Evolutionary conservation across 306 rosid species (phyloP).

Genomic region (Cucurbita maxima): DNA sequence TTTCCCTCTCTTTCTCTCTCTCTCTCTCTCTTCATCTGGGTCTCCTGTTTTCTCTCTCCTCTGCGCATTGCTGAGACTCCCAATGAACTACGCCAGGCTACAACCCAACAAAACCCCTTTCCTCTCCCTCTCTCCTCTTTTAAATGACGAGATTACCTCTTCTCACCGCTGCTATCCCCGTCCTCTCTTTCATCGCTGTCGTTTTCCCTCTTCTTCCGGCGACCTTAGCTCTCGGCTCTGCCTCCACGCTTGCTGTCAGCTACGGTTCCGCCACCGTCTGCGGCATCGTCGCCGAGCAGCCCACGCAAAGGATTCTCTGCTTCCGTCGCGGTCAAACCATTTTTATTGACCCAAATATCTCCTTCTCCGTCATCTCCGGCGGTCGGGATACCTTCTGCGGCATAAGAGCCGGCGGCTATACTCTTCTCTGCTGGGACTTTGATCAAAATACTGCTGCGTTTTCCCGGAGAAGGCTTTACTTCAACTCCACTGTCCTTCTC

Average conservation of each 20-base stretch:
- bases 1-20: neutral
- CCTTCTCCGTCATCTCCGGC: conserved; percentile 51
- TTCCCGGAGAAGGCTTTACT: conserved; percentile 27
- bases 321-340: conserved; percentile 27
- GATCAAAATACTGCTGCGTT: conserved; percentile 9
- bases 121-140: conserved; percentile 16
- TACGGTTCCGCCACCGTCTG: conserved; percentile 46
- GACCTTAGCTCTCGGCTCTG: conserved; percentile 52
- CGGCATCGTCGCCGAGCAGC: conserved; percentile 39
- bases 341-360: conserved; percentile 28
- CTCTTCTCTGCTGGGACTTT: conserved; percentile 45
- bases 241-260: conserved; percentile 49
- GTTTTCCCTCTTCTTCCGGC: conserved; percentile 8
- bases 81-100: conserved; percentile 42
- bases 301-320: conserved; percentile 44
- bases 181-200: neutral
- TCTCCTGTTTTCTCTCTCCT: conserved; percentile 5
- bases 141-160: conserved; percentile 46
- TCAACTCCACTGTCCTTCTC: conserved; percentile 14
- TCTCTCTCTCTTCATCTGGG: neutral
- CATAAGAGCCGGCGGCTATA: conserved; percentile 39
- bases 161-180: conserved; percentile 1
- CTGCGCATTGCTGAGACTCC: conserved; percentile 3
- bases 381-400: conserved; percentile 55
- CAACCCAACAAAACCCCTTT: conserved; percentile 18